phyloP scores from a whole-genome alignment of 2,329 filamentous ascomycete species.

The Fonsecaea erecta region DNA sequence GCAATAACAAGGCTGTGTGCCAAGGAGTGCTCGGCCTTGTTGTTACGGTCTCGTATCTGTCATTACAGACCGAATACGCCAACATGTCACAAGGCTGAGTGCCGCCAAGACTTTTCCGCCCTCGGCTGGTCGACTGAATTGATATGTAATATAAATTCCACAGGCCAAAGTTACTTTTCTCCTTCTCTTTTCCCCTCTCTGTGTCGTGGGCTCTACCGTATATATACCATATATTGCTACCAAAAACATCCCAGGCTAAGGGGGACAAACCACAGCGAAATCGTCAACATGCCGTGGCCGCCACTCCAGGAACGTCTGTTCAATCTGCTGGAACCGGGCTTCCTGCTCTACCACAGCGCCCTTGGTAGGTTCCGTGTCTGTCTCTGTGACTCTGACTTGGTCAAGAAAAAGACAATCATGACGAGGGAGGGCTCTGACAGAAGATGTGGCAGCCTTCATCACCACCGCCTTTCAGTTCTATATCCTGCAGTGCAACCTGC shows the following conservation, averaged over 20 bases:
- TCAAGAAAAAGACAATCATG: background rate
- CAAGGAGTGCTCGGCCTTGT: background rate
- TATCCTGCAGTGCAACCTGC: slow-evolving; percentile 22
- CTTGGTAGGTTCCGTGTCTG: slow-evolving; percentile 12
- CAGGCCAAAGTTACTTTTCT: background rate
- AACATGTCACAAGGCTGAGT: background rate
- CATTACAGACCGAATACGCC: too few relatives aligned
- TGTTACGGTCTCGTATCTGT: too few relatives aligned
- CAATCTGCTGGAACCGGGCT: slow-evolving; percentile 16
- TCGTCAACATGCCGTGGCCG: slow-evolving; percentile 24
- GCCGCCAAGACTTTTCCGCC: background rate
- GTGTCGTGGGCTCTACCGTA: too few relatives aligned
- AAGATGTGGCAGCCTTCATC: slow-evolving; percentile 19
- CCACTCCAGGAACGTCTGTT: slow-evolving; percentile 23
- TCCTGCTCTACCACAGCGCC: slow-evolving; percentile 18
- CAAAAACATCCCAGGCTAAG: background rate
- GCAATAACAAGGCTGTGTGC: background rate
- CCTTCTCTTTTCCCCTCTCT: too few relatives aligned
- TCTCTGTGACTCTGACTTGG: background rate
- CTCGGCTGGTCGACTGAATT: background rate
- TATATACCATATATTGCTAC: background rate
- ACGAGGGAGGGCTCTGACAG: slow-evolving; percentile 5
- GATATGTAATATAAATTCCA: background rate
- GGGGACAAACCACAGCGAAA: background rate
- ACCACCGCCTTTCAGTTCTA: slow-evolving; percentile 21